These are phyloP conservation scores for Erodium texanum DNA, from an alignment of 441 rosid genomes.

Conservation along the genomic window DNA sequence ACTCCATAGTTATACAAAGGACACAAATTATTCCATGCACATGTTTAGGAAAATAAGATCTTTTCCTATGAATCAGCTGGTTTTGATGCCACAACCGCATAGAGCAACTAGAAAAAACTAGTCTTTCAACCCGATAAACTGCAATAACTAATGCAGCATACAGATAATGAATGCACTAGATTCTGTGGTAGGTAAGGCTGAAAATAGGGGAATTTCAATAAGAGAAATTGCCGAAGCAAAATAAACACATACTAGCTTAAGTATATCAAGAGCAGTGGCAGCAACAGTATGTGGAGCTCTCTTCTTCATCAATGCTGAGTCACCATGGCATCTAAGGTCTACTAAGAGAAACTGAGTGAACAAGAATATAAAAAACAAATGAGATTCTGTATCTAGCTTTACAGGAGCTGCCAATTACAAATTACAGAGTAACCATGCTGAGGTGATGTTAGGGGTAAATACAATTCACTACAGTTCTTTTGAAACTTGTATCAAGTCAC, in stretches of 20 bases:
- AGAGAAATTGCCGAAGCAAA: constrained; percentile 5
- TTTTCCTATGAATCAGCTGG: not conserved
- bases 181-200: not conserved
- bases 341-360: constrained; percentile 68
- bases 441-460: too few species aligned
- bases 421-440: not conserved
- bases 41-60: not conserved
- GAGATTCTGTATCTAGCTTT: constrained; percentile 3
- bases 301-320: constrained; percentile 67
- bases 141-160: not conserved
- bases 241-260: constrained; percentile 54
- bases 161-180: not conserved
- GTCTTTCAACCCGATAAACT: not conserved
- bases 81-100: not conserved
- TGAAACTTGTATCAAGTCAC: too few species aligned
- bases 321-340: constrained; percentile 93
- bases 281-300: constrained; percentile 72
- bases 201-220: not conserved
- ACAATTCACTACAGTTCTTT: too few species aligned
- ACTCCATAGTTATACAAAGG: not conserved
- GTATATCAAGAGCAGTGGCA: constrained; percentile 76
- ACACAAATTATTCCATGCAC: not conserved
- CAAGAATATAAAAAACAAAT: constrained; percentile 2
- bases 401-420: not conserved
- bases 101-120: not conserved